phyloP scores from a whole-genome alignment of 1,284 basidiomycete species.

The Leccinum pachyderme region DNA sequence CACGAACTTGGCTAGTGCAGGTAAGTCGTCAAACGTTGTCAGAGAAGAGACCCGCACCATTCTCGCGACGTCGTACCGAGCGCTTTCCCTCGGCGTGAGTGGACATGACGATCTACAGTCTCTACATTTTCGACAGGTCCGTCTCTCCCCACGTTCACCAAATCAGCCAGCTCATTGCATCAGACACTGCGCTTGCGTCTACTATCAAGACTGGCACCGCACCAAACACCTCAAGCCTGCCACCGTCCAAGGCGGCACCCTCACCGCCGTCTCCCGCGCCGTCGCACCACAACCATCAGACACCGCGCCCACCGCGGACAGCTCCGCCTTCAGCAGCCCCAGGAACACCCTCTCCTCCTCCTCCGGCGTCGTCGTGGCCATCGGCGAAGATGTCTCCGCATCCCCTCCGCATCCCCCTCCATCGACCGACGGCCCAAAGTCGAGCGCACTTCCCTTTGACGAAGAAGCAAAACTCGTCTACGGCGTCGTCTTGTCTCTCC shows the following conservation, averaged over 20 bases:
- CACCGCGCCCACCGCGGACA: slow-evolving; percentile 29
- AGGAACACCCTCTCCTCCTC: slow-evolving; percentile 60
- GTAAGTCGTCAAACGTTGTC: slow-evolving; percentile 3
- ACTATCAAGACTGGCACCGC: slow-evolving; percentile 93
- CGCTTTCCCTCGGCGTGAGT: slow-evolving; percentile 78
- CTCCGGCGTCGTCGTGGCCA: slow-evolving; percentile 67
- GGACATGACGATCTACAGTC: slow-evolving; percentile 80
- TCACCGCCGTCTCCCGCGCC: slow-evolving; percentile 72
- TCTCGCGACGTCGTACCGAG: slow-evolving; percentile 71
- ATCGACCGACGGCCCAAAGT: slow-evolving; percentile 27
- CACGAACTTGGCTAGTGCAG: slow-evolving; percentile 62
- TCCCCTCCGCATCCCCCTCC: slow-evolving; percentile 37
- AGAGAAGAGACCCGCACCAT: slow-evolving; percentile 57
- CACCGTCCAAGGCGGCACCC: slow-evolving; percentile 58
- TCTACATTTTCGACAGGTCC: slow-evolving; percentile 88
- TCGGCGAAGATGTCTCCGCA: slow-evolving; percentile 49
- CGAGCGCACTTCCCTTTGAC: slow-evolving; percentile 81
- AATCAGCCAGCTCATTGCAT: neutral
- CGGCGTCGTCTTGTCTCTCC: slow-evolving; percentile 87
- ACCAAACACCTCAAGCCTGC: slow-evolving; percentile 71
- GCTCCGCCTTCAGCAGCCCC: slow-evolving; percentile 49
- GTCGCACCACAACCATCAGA: slow-evolving; percentile 46
- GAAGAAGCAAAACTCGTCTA: slow-evolving; percentile 98
- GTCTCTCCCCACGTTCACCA: neutral
- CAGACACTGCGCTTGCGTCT: slow-evolving; percentile 89